Evolutionary conservation across 441 rosid species (phyloP).

Genomic region (Populus hybrid): DNA sequence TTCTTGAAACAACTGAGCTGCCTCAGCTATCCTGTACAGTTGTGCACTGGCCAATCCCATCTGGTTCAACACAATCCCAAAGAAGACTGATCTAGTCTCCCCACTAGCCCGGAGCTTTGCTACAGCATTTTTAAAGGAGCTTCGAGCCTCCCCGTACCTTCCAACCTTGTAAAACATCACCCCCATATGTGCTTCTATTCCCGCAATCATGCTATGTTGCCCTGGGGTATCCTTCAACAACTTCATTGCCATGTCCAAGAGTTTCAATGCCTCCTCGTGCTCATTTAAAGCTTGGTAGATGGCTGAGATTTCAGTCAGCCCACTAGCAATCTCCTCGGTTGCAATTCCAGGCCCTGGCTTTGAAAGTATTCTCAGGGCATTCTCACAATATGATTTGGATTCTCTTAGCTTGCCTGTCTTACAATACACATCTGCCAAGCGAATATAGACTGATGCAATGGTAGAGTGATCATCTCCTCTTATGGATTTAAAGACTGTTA

Average conservation of each 20-base stretch:
- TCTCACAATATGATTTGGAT: slow-evolving; percentile 86
- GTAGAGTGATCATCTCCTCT: slow-evolving; percentile 79
- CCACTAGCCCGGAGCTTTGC: slow-evolving; percentile 75
- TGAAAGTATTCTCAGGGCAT: slow-evolving; percentile 76
- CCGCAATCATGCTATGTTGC: slow-evolving; percentile 79
- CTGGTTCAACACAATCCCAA: slow-evolving; percentile 88
- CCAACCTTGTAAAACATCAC: slow-evolving; percentile 84
- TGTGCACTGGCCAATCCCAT: slow-evolving; percentile 91
- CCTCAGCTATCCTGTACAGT: slow-evolving; percentile 80
- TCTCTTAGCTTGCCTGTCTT: slow-evolving; percentile 87
- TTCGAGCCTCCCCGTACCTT: slow-evolving; percentile 73
- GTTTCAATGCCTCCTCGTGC: slow-evolving; percentile 87
- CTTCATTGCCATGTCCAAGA: slow-evolving; percentile 72
- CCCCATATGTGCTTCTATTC: slow-evolving; percentile 93
- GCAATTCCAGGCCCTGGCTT: slow-evolving; percentile 78
- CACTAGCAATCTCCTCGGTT: slow-evolving; percentile 78
- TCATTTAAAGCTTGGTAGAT: slow-evolving; percentile 83
- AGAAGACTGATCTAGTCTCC: slow-evolving; percentile 75
- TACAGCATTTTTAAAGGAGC: slow-evolving; percentile 64
- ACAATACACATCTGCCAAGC: slow-evolving; percentile 83
- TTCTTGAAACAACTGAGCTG: slow-evolving; percentile 80
- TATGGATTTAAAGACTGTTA: slow-evolving; percentile 77
- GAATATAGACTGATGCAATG: slow-evolving; percentile 77
- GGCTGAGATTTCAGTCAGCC: slow-evolving; percentile 81
- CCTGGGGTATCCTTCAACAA: slow-evolving; percentile 83